phyloP scores from a whole-genome alignment of 306 rosid species.

The Mimosa pudica region DNA sequence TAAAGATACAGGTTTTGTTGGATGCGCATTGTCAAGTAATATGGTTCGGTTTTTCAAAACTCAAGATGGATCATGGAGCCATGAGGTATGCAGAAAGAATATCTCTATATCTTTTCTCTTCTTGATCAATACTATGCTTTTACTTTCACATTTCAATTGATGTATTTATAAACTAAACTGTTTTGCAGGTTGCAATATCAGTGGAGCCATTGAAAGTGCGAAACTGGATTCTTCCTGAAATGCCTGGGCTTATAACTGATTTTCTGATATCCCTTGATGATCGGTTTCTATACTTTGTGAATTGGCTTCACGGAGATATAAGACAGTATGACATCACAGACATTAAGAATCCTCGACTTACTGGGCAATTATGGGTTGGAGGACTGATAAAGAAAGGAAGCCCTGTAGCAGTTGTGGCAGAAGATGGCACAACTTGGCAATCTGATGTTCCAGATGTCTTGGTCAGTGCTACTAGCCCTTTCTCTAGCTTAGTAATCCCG shows the following conservation, averaged over 20 bases:
- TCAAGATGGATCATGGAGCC: slow-evolving; percentile 81
- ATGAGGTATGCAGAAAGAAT: slow-evolving; percentile 61
- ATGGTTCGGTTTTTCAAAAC: slow-evolving; percentile 84
- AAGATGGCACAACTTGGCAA: slow-evolving; percentile 10
- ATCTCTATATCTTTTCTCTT: not conserved
- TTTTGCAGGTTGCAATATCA: not conserved
- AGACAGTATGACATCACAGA: slow-evolving; percentile 7
- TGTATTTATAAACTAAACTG: not conserved
- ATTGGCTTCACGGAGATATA: not conserved
- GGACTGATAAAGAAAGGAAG: not conserved
- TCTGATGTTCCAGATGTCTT: slow-evolving; percentile 26
- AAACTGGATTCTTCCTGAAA: not conserved
- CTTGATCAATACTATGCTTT: not conserved
- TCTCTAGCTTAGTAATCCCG: slow-evolving; percentile 23
- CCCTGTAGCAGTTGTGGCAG: not conserved
- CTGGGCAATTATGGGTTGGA: not conserved
- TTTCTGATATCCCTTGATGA: not conserved
- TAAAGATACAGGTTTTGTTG: slow-evolving; percentile 89
- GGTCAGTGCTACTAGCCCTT: not conserved
- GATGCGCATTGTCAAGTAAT: slow-evolving; percentile 83
- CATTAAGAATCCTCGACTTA: not conserved
- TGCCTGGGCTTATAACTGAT: not conserved
- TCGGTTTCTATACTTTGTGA: not conserved
- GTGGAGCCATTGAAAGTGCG: not conserved
- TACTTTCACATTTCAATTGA: not conserved